Evolutionary conservation across 495 filamentous ascomycete genomes (phyloP).

Genomic region (Hypoxylon crocopeplum): DNA sequence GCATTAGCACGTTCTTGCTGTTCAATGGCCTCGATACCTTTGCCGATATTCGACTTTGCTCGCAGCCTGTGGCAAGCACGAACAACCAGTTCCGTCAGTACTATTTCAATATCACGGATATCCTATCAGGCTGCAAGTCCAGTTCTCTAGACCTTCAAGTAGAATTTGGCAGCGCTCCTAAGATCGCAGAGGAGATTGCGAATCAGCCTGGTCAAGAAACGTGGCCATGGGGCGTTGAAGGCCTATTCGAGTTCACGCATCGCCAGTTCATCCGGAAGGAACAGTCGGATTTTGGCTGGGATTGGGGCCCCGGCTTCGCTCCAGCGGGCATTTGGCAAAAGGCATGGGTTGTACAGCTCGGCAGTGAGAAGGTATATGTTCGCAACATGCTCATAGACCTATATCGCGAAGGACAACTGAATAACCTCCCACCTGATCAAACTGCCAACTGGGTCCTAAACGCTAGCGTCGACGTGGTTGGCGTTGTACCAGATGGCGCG

Average conservation of each 20-base stretch:
- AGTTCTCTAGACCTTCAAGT: slow-evolving; percentile 59
- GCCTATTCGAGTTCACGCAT: slow-evolving; percentile 60
- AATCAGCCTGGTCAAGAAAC: slow-evolving; percentile 59
- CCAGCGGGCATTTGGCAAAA: slow-evolving; percentile 73
- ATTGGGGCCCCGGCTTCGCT: slow-evolving; percentile 72
- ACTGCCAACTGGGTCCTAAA: slow-evolving; percentile 71
- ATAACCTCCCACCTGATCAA: slow-evolving; percentile 66
- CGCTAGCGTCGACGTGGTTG: slow-evolving; percentile 70
- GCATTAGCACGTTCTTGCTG: slow-evolving; percentile 56
- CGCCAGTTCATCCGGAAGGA: slow-evolving; percentile 72
- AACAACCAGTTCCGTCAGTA: slow-evolving; percentile 79
- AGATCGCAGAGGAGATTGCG: slow-evolving; percentile 57
- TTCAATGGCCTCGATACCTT: slow-evolving; percentile 75
- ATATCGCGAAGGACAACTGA: slow-evolving; percentile 66
- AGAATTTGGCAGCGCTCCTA: slow-evolving; percentile 63
- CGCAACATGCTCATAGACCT: slow-evolving; percentile 68
- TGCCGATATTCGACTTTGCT: slow-evolving; percentile 66
- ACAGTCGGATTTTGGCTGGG: slow-evolving; percentile 76
- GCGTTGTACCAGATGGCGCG: slow-evolving; percentile 55
- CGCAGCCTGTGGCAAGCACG: slow-evolving; percentile 64
- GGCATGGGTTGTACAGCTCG: slow-evolving; percentile 64
- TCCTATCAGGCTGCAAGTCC: slow-evolving; percentile 53
- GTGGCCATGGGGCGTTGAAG: slow-evolving; percentile 58
- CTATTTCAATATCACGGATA: slow-evolving; percentile 67
- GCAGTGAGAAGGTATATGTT: slow-evolving; percentile 54